Evolutionary conservation across 768 basidiomycete genomes (phyloP).

Genomic region (Botryobasidium botryosum): DNA sequence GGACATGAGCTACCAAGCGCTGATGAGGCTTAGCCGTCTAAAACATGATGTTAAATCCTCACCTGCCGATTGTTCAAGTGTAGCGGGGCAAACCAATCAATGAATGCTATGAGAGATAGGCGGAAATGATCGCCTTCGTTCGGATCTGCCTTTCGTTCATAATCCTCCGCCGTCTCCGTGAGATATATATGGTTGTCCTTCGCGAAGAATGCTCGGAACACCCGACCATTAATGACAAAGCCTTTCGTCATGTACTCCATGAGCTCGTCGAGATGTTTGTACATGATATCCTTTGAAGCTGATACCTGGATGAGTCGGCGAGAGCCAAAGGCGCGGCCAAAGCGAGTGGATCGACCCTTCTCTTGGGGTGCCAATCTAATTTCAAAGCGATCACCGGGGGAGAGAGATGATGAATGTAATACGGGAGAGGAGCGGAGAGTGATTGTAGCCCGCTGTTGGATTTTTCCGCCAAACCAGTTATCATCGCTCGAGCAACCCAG

Average conservation of each 20-base stretch:
- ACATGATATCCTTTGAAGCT: too few species aligned
- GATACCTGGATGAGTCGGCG: too few species aligned
- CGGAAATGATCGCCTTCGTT: conserved; percentile 5
- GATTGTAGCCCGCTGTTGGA: too few species aligned
- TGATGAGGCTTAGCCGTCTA: background rate
- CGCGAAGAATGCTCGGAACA: conserved; percentile 43
- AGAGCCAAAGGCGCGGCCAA: too few species aligned
- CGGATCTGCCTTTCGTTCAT: background rate
- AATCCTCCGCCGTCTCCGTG: conserved; percentile 33
- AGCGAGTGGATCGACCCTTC: too few species aligned
- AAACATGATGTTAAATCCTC: conserved; percentile 5
- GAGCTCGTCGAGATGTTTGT: conserved; percentile 21
- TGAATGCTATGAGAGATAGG: conserved; percentile 28
- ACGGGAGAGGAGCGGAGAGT: too few species aligned
- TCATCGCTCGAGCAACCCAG: too few species aligned
- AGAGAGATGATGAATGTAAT: too few species aligned
- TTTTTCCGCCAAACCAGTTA: too few species aligned
- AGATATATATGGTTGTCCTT: conserved; percentile 43
- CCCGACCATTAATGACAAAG: conserved; percentile 33
- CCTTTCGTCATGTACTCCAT: conserved; percentile 29
- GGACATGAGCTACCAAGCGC: conserved; percentile 30
- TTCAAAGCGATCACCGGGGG: too few species aligned
- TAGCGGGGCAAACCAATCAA: conserved; percentile 39
- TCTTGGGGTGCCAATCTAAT: too few species aligned
- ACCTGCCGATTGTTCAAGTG: conserved; percentile 34